Evolutionary conservation across 108 stramenopile genomes (phyloP), one percentile per base, ranked within the genome.

Genomic region (Nitzschia putrida): DNA sequence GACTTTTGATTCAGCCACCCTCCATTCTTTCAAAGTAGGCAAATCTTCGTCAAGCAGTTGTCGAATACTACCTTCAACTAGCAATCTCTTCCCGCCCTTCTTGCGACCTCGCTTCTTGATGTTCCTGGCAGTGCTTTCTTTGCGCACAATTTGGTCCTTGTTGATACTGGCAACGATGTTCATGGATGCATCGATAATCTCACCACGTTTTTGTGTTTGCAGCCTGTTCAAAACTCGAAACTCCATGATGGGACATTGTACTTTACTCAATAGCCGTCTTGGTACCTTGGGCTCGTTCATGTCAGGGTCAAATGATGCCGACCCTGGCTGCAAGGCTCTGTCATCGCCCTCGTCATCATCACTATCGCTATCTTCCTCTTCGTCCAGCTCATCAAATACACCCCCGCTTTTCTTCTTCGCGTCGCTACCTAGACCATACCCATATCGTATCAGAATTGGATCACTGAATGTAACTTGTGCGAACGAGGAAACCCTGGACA

Each of bases 221-320:
- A 89, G 53, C 40, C 73, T 72, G 67, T 92, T 92, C 24, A 74
- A 69, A 16, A 92, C 40, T 42, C 91, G 82, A 77, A 92, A 92
- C 68, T 88, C 86, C 44, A 92, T 51, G 6, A 89, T 66, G 8
- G 91, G 91, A 66, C 83, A 87, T 0, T 82, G 86, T 38, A 79
- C 21, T 14, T 74, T 47, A 8, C 43, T 53, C 54, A 55, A 23
- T 3, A 24, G 23, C 13, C 54, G 3, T 2, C 22, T 21, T 24
- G 21, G 54, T 24, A 55, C 25, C 9, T 55, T 18, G 13, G 54
- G 54, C 29, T 34, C 29, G 4, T 34, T 4, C 9, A 1, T 18
- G n/a, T 13, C 54, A 23, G 23, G 54, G 12, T 21, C 21, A 34
- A 34, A 34, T 4, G 29, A 34, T 34, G 29, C 29, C 29, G 4